Evolutionary conservation across 352 stramenopile species (phyloP), one percentile per base, ranked within the genome.

Genomic region (Globisporangium takayamanum): DNA sequence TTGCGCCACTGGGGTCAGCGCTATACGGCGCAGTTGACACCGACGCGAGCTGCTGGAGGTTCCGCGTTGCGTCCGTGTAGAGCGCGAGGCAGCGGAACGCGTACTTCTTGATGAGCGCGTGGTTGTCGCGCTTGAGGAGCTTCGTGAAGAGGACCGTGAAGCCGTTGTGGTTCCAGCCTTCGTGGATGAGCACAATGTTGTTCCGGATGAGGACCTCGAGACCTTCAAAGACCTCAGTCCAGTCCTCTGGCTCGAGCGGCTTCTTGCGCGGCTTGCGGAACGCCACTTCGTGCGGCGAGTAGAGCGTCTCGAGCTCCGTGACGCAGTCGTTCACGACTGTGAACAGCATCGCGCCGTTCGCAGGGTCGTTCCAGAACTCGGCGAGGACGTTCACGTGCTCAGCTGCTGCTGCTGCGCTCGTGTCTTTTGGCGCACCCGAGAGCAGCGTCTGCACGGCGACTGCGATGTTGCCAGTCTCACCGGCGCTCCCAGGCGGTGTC

Each of bases 21-120:
- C 28, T 33, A 1, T 50, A 25, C 37, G 66, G 63, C 39, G 73
- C 66, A 28, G 68, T 59, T 1, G 73, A 61, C 47, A 89, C 68
- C 0, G 67, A 45, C 44, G 72, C 50, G 36, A 95, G 69, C 57
- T 93, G 81, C 63, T 80, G 67, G n/a, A 85, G 60, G 60, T 74
- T 89, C 36, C 85, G 70, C 41, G 80, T 89, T 5, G 80, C 85
- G 60, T 95, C 85, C 3, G 83, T 78, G 62, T 90, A 95, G 18
- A 95, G 69, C 47, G 85, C 81, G 28, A 95, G 66, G 57, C 85
- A 95, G 1, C 85, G 73, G 63, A 95, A 95, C 5, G 85, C 85
- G 62, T 95, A 95, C 57, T 95, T 94, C 62, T 94, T 95, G 66
- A 95, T 94, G 41, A 93, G 81, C 6, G 82, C 72, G 57, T 94